phyloP scores from a whole-genome alignment of 495 filamentous ascomycete species.

The Neurospora sp. region DNA sequence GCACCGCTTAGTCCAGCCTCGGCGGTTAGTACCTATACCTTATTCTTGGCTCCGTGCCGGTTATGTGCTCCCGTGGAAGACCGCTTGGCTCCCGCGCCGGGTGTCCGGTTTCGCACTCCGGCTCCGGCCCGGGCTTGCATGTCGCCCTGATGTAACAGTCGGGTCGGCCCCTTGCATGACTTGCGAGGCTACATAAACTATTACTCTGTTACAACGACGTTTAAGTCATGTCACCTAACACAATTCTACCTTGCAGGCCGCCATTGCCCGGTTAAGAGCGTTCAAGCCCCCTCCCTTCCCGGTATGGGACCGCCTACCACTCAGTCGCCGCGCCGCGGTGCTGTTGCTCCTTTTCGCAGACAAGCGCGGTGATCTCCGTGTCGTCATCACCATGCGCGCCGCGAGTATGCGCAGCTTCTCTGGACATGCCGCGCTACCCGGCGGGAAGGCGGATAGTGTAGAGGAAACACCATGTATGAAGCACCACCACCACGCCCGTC shows the following conservation, averaged over 20 bases:
- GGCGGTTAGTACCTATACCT: slow-evolving; percentile 34
- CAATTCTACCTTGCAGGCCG: slow-evolving; percentile 40
- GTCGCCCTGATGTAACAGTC: neutral
- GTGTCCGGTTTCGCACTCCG: neutral
- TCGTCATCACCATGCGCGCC: slow-evolving; percentile 81
- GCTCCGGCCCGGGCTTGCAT: neutral
- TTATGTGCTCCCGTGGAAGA: neutral
- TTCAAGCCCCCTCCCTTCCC: slow-evolving; percentile 52
- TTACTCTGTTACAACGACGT: slow-evolving; percentile 3
- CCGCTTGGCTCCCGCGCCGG: neutral
- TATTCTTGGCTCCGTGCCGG: neutral
- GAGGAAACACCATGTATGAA: slow-evolving; percentile 38
- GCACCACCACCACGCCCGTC: slow-evolving; percentile 38
- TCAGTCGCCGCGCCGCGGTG: slow-evolving; percentile 69
- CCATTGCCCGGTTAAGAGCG: slow-evolving; percentile 62
- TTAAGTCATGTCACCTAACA: neutral
- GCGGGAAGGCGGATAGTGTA: slow-evolving; percentile 50
- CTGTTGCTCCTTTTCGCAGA: slow-evolving; percentile 80
- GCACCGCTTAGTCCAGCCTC: slow-evolving; percentile 45
- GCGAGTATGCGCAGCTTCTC: slow-evolving; percentile 56
- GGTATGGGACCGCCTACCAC: slow-evolving; percentile 49
- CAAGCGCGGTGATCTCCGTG: slow-evolving; percentile 58
- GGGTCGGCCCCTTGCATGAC: slow-evolving; percentile 1
- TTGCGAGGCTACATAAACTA: neutral
- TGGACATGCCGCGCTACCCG: slow-evolving; percentile 78